Base-by-base conservation (phyloP, 257 asterid species). In the Jasminum sambac region DNA sequence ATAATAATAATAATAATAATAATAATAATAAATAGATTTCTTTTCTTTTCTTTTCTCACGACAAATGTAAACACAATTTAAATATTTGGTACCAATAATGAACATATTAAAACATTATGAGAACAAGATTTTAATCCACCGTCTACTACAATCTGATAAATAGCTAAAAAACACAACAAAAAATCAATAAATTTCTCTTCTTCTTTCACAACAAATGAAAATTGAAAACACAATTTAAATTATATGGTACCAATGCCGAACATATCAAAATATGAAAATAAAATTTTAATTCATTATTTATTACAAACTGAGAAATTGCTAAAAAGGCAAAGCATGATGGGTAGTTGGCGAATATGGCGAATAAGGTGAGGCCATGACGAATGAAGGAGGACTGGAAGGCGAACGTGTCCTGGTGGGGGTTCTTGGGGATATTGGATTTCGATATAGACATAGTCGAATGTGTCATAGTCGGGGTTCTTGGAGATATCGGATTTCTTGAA, bases 291-390 rank as follows among this genome's bases (percentile, higher is more conserved):
- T 8, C 21, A 8, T 48, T 48, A 11, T n/a, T 24, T 2, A 48
- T 2, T 46, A 14, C 2, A 0, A 11, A 0, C 16, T 14, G 2
- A 16, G 8, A 46, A 46, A 0, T 46, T 2, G 11, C 75, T 83
- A 87, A 80, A 89, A 78, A 60, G 96, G 96, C 77, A 84, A 61
- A 17, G 83, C 82, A 39, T 84, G 89, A 78, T 80, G 88, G 46
- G 60, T 74, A 19, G 81, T 58, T 4, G 85, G 67, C 9, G 83
- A 72, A 65, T 79, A 81, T 37, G 82, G 84, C 5, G 93, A 83
- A 57, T 81, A 84, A 23, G 88, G 84, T n/a, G 96, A 80, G 80
- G 62, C 78, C 70, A 59, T 63, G 68, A 84, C 84, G 17, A 83
- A 89, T 1, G 96, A 87, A 40, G 86, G 83, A 23, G 86, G 72